A percentile compares a stretch with the other conserved stretches of the same genome.
phyloP scores from a whole-genome alignment of 176 grass and related monocot genomes.

The Ensete ventricosum region DNA sequence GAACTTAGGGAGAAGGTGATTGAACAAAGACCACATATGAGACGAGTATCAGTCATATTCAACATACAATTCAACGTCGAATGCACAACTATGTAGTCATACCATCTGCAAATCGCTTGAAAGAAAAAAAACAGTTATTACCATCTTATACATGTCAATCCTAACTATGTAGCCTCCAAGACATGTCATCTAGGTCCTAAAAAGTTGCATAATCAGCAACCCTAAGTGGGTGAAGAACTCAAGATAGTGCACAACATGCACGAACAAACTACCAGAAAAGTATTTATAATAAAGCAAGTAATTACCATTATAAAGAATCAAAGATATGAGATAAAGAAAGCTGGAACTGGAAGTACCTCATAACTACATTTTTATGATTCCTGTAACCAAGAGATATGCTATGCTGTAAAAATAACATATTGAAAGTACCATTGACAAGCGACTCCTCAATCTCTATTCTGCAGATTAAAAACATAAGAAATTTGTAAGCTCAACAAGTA shows the following conservation, averaged over 20 bases:
- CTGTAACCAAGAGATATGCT: conserved; percentile 74
- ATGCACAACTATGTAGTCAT: too few relatives aligned
- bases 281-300: background rate
- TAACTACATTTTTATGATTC: conserved; percentile 92
- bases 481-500: background rate
- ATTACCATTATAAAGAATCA: background rate
- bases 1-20: too few relatives aligned
- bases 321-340: conserved; percentile 5
- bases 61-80: too few relatives aligned
- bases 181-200: too few relatives aligned
- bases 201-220: background rate
- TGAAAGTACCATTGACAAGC: conserved; percentile 81
- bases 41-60: too few relatives aligned
- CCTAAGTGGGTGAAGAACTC: background rate
- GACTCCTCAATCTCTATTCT: conserved; percentile 91
- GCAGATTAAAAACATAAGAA: conserved; percentile 21
- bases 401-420: conserved; percentile 91
- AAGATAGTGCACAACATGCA: background rate
- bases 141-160: too few relatives aligned
- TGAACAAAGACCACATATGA: too few relatives aligned
- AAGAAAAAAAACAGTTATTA: too few relatives aligned
- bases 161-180: too few relatives aligned
- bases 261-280: background rate
- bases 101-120: too few relatives aligned
- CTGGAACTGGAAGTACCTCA: conserved; percentile 45